phyloP scores from a whole-genome alignment of 2,329 filamentous ascomycete species.

The Ceratocystis eucalypticola region DNA sequence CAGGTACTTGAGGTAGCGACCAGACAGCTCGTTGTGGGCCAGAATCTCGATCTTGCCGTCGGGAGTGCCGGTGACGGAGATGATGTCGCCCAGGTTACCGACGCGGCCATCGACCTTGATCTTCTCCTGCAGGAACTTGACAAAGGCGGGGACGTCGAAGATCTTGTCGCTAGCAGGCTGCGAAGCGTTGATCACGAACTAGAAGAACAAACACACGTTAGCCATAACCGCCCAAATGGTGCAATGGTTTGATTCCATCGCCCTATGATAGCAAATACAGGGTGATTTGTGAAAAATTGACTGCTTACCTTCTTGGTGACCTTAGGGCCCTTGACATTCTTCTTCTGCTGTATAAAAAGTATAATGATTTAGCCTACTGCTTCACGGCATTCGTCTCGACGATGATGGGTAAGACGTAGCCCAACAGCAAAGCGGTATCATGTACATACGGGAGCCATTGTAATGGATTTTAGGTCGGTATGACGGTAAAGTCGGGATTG shows the following conservation, averaged over 20 bases:
- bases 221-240: neutral
- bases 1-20: conserved; percentile 99
- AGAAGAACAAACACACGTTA: conserved; percentile 14
- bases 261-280: neutral
- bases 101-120: conserved; percentile 99
- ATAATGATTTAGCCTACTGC: conserved; percentile 87
- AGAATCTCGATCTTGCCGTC: conserved; percentile 98
- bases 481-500: conserved; percentile 20
- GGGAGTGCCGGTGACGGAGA: conserved; percentile 78
- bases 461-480: conserved; percentile 26
- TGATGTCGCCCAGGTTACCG: conserved; percentile 90
- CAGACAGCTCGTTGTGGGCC: conserved; percentile 94
- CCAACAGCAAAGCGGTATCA: conserved; percentile 85
- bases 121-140: conserved; percentile 99
- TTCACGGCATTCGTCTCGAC: conserved; percentile 38
- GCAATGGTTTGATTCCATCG: conserved; percentile 16
- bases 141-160: conserved; percentile 96
- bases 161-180: conserved; percentile 99
- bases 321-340: conserved; percentile 55
- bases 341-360: conserved; percentile 45
- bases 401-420: conserved; percentile 33
- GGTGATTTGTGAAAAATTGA: conserved; percentile 6
- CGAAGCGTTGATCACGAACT: conserved; percentile 99
- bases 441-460: conserved; percentile 88
- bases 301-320: conserved; percentile 66